Evolutionary conservation across 2,329 filamentous ascomycete species (phyloP), one percentile per base, ranked within the genome.

Genomic region (Chaetothyriales sp.): DNA sequence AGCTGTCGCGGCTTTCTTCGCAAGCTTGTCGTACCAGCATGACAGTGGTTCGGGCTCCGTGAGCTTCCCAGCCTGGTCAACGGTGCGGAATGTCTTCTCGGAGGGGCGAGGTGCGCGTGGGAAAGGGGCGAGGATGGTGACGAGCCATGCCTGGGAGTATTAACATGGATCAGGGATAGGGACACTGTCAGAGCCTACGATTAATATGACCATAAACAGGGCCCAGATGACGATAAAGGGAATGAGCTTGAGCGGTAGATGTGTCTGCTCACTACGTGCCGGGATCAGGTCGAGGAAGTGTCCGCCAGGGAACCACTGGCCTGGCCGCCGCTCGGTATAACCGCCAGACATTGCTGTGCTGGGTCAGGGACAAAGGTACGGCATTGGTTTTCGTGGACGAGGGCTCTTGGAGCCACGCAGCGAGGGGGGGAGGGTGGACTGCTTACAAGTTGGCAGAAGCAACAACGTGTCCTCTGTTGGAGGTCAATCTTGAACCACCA

Each of bases 1-100:
- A n/a, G 59, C 61, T 75, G 71, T 72, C 47, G 73, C 68, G 62
- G 73, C 77, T 46, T 55, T 56, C 77, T 78, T 67, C 78, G 79
- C 76, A 77, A 82, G 83, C 65, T 76, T 74, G 67, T 95, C 88
- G 65, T 86, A 81, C 90, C 90, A 97, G 72, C 86, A 95, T 9
- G 89, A 85, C 25, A 95, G 67, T 20, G 72, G 74, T 59, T 80
- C 76, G 5, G 64, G 69, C 44, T 69, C 65, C 55, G 72, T 80
- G 48, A 72, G 70, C 10, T 73, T 72, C 48, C 84, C 83, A 60
- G 83, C 75, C 43, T 82, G 75, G 40, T 80, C 73, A 43, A 88
- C 83, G 3, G 87, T 94, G 47, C 81, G 77, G 73, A 90, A 98
- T 40, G 77, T 81, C 72, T 92, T 95, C 67, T 98, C 92, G 29